phyloP scores from a whole-genome alignment of 306 rosid species.

The Trichosanthes cucumerina region DNA sequence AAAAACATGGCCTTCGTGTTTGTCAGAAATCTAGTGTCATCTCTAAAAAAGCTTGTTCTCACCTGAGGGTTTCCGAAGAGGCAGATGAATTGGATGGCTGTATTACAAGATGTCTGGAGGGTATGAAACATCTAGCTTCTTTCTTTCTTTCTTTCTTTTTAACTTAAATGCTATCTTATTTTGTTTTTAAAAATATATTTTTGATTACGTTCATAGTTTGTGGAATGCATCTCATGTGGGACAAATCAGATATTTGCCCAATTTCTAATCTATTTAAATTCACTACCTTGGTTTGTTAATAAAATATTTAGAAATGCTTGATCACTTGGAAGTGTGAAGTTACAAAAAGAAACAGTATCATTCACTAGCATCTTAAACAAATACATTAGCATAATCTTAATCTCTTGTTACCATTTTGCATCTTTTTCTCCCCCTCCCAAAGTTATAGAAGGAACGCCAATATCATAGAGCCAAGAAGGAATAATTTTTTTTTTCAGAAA shows the following conservation, averaged over 20 bases:
- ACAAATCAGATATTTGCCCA: neutral
- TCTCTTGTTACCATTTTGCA: neutral
- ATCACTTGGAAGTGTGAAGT: neutral
- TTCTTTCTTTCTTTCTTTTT: neutral
- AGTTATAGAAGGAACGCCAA: neutral
- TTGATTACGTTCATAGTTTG: neutral
- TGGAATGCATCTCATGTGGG: neutral
- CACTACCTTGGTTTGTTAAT: neutral
- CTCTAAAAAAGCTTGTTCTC: slow-evolving; percentile 58
- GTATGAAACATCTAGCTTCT: slow-evolving; percentile 28
- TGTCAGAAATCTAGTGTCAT: slow-evolving; percentile 65
- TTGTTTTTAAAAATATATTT: neutral
- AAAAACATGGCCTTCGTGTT: slow-evolving; percentile 58
- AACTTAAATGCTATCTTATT: neutral
- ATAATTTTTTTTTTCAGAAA: neutral
- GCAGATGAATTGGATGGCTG: slow-evolving; percentile 37
- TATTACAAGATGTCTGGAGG: slow-evolving; percentile 39
- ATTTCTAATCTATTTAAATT: neutral
- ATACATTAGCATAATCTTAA: neutral
- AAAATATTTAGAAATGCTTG: neutral
- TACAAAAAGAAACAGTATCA: neutral
- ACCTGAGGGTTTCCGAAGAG: slow-evolving; percentile 36
- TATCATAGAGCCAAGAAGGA: neutral
- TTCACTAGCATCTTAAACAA: neutral
- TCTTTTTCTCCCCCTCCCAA: neutral